Conservation (phyloP, 2,329 filamentous ascomycete species). For the Trichoderma endophyticum region DNA sequence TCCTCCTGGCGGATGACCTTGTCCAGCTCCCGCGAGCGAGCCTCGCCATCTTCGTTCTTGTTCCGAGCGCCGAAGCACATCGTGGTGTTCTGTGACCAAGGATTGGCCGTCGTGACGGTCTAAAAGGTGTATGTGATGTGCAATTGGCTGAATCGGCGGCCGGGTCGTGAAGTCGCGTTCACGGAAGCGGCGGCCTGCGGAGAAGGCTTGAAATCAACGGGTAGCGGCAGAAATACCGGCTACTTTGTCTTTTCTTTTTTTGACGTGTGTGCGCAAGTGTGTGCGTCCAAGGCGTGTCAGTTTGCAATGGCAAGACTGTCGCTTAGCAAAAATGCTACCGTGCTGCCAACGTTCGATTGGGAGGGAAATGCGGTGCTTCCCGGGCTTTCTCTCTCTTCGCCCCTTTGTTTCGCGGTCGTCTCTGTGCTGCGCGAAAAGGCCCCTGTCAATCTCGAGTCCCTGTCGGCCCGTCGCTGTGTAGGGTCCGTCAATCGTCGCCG, state of each 20-base stretch:
- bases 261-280: neutral
- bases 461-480: conserved; percentile 13
- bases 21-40: conserved; percentile 75
- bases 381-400: neutral
- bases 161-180: conserved; percentile 2
- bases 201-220: neutral
- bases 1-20: conserved; percentile 81
- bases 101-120: neutral
- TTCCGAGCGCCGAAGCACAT: conserved; percentile 66
- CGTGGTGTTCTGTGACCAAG: conserved; percentile 18
- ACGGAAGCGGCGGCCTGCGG: neutral
- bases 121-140: neutral
- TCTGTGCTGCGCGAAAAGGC: neutral
- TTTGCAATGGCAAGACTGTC: neutral
- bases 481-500: conserved; percentile 13
- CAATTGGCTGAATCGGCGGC: neutral
- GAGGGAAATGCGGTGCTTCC: conserved; percentile 9
- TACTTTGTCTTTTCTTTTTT: neutral
- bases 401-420: conserved; percentile 12
- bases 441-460: conserved; percentile 15
- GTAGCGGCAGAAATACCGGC: neutral
- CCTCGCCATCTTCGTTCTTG: conserved; percentile 46
- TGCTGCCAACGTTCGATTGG: neutral
- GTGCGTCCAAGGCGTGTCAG: neutral
- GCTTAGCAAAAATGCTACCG: neutral